Conservation (phyloP, 176 grass and related monocot species). For the Oryza longistaminata region DNA sequence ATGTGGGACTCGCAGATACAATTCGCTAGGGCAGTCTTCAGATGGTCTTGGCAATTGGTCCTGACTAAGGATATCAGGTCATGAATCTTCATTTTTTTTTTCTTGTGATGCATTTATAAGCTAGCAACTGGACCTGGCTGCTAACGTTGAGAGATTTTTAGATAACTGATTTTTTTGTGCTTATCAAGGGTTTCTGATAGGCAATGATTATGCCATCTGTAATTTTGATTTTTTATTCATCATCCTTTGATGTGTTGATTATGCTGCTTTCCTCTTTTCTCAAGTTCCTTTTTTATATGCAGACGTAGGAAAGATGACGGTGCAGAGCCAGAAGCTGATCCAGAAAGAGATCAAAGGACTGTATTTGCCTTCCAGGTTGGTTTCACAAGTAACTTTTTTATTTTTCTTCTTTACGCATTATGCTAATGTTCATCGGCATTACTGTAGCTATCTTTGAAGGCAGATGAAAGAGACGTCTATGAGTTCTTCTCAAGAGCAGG, state of each 20-base stretch:
- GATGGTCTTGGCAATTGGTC: constrained; percentile 67
- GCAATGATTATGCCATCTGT: background rate
- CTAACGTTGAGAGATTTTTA: background rate
- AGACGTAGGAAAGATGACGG: constrained; percentile 73
- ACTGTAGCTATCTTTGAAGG: constrained; percentile 84
- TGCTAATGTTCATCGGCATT: constrained; percentile 39
- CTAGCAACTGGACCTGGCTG: constrained; percentile 34
- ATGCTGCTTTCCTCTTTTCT: constrained; percentile 5
- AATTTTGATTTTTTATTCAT: background rate
- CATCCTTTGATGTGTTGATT: constrained; percentile 15
- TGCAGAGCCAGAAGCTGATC: constrained; percentile 74
- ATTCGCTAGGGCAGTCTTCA: constrained; percentile 75
- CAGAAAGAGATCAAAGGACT: constrained; percentile 89
- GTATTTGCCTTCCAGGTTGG: constrained; percentile 88
- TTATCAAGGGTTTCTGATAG: constrained; percentile 14
- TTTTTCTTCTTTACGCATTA: constrained; percentile 3
- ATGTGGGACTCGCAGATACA: constrained; percentile 80
- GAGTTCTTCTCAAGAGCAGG: constrained; percentile 99
- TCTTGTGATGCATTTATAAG: constrained; percentile 47
- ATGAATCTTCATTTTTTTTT: constrained; percentile 43
- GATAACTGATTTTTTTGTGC: background rate
- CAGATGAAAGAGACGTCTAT: constrained; percentile 95
- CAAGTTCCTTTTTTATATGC: background rate
- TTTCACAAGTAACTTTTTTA: background rate
- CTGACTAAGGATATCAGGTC: constrained; percentile 66